Base-by-base conservation (phyloP, 2,329 filamentous ascomycete species). In the Boeremia lycopersici region DNA sequence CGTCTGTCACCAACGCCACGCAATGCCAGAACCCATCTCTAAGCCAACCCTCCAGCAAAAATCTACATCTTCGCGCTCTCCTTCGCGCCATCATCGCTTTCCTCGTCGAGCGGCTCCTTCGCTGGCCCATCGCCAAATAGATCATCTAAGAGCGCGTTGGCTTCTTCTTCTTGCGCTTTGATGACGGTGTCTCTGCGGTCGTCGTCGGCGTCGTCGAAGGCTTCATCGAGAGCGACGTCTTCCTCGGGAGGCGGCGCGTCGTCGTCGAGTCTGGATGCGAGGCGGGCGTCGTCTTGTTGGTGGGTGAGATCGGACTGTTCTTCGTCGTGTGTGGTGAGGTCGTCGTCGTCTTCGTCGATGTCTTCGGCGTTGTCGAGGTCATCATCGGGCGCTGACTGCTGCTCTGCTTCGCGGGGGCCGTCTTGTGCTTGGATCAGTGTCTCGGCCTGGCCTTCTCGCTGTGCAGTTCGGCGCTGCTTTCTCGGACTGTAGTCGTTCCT, bases 401-500 rank as follows among this genome's bases (percentile, higher is more conserved):
- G 13, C 6, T 42, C 38, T 1, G 7, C 6, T 6, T 41, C 23
- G 29, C 12, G 10, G 6, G 10, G 34, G 15, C 34, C n/a, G 6
- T 25, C 17, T 31, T 35, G 17, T n/a, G 13, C 15, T 3, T 41
- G 11, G 10, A 10, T 28, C 29, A 28, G 13, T 25, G 23, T 3
- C 25, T 19, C 23, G n/a, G 30, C 31, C n/a, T 25, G 17, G 11
- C 33, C 39, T 11, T 56, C 44, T 15, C 3, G 31, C 3, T 35
- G 10, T 3, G 41, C 30, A 35, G 33, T 39, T 33, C 62, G 53
- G 28, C 47, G 63, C 38, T 35, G 15, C 38, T 56, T 63, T 31
- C 64, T 59, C 28, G 9, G 55, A 23, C 64, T 67, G 26, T 49
- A 39, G n/a, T 56, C 43, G 17, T 57, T 55, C 39, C 61, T 57